Evolutionary conservation across 2,329 filamentous ascomycete genomes (phyloP).

Genomic region (Magnaporthiopsis poae): DNA sequence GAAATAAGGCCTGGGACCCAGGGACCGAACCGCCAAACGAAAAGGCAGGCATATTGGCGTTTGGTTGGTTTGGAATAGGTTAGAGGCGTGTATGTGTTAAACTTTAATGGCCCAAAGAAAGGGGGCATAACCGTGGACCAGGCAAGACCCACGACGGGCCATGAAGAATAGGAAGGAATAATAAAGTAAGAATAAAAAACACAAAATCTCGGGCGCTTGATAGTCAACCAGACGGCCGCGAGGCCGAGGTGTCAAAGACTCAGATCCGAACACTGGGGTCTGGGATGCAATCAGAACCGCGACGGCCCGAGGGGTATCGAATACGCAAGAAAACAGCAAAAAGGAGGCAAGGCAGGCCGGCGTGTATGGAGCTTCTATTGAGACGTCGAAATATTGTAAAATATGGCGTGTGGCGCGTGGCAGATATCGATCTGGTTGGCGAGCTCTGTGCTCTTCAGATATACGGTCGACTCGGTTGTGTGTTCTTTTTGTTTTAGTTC

Average conservation of each 20-base stretch:
- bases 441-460: background rate
- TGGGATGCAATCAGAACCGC: slow-evolving; percentile 18
- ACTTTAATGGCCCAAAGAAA: background rate
- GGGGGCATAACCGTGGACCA: background rate
- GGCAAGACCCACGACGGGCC: no score
- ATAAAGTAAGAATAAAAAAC: background rate
- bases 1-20: background rate
- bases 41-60: no score
- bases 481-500: slow-evolving; percentile 52
- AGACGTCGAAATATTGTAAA: slow-evolving; percentile 6
- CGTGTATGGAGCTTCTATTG: slow-evolving; percentile 9
- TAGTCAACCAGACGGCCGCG: slow-evolving; percentile 8
- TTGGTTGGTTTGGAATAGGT: background rate
- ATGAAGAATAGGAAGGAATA: background rate
- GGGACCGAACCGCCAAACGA: background rate
- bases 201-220: slow-evolving; percentile 12
- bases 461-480: background rate
- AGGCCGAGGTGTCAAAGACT: background rate
- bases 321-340: slow-evolving; percentile 18
- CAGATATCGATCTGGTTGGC: background rate
- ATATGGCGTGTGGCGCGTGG: background rate
- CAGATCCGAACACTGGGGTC: slow-evolving; percentile 1
- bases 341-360: slow-evolving; percentile 24
- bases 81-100: background rate
- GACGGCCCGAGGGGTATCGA: slow-evolving; percentile 36